Evolutionary conservation across 306 rosid species (phyloP).

Genomic region (Citrullus colocynthis): DNA sequence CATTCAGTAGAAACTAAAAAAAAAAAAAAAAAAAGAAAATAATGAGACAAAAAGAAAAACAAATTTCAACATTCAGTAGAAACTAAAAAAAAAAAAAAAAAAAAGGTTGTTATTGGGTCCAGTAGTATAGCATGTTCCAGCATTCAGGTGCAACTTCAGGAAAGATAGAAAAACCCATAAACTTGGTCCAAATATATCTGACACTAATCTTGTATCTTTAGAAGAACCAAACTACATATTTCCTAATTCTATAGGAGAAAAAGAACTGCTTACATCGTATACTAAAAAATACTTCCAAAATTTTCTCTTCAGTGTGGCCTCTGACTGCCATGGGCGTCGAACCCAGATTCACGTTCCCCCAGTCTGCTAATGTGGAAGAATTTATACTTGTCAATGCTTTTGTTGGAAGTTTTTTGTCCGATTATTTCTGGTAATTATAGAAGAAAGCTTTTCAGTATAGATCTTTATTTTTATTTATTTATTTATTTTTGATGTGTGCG

Average conservation of each 20-base stretch:
- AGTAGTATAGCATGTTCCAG: not conserved
- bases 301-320: slow-evolving; percentile 15
- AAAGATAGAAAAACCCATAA: not conserved
- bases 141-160: not conserved
- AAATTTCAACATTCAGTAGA: too few relatives aligned
- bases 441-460: not conserved
- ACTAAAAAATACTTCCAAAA: not conserved
- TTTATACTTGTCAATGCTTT: slow-evolving; percentile 17
- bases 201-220: not conserved
- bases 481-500: not conserved
- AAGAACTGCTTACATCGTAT: not conserved
- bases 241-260: not conserved
- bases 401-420: slow-evolving; percentile 19
- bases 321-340: slow-evolving; percentile 18
- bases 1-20: too few relatives aligned
- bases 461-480: not conserved
- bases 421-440: slow-evolving; percentile 19
- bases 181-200: not conserved
- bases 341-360: slow-evolving; percentile 20
- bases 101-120: not conserved
- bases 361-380: slow-evolving; percentile 8
- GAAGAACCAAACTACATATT: not conserved
- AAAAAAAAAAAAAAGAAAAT: too few relatives aligned
- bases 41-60: too few relatives aligned
- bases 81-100: too few relatives aligned